Base-by-base conservation (phyloP, 2,329 filamentous ascomycete species). In the Pseudovirgaria hyperparasitica region DNA sequence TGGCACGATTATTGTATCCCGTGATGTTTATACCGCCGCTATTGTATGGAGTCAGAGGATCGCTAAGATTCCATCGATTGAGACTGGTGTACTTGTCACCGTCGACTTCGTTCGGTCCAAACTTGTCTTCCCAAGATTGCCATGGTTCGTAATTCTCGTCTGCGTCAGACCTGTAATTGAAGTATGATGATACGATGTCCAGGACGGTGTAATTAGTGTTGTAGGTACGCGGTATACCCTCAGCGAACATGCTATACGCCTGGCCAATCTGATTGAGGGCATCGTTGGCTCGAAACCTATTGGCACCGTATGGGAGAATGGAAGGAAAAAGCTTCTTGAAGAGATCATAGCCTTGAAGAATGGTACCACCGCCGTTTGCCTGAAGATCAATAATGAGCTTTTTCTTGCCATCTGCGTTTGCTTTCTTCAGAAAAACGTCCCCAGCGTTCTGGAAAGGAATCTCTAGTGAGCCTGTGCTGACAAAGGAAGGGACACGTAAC, bases 291-390 rank as follows among this genome's bases (percentile, higher is more conserved):
- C 67, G 57, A 44, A 69, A 57, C 14, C 68, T 63, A 33, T 59
- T 59, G 4, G 57, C 61, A 4, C 62, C 62, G 30, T 65, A 68
- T 4, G 60, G 58, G 4, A 58, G 48, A 6, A 62, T 51, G 9
- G 57, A 48, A 0, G 68, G 69, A 52, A 69, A 67, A 0, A 73
- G 54, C 43, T 63, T 49, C 28, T 67, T 66, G 52, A 76, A 75
- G 15, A 77, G 57, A 40, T 75, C 71, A 36, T 71, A 72, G 10
- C 67, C 72, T n/a, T 67, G 60, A 6, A 72, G 43, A 23, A 76
- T 65, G 9, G 59, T 62, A 14, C 72, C 72, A 22, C 72, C 72
- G 2, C 62, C 65, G 37, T 76, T 76, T 24, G 59, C 60, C 4
- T 60, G 62, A 5, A 76, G 48, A 36, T 76, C 71, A 16, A 77